These are phyloP conservation scores for Coniochaeta ligniaria DNA, from an alignment of 2,329 filamentous ascomycete genomes.

Conservation along the genomic window DNA sequence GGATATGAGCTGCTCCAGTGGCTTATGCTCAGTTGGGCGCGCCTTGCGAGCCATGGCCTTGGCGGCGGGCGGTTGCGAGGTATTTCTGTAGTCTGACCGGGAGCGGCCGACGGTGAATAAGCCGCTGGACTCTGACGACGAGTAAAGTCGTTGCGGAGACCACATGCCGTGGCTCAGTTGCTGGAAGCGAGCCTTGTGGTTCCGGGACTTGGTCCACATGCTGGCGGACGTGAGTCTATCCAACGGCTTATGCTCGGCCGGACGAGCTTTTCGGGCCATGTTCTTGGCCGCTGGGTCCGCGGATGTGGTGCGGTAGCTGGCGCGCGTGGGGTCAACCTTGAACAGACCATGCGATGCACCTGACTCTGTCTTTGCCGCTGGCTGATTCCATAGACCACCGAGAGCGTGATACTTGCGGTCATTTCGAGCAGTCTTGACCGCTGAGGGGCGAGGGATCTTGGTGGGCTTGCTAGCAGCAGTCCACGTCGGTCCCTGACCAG, in stretches of 20 bases:
- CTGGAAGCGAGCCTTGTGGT: not conserved
- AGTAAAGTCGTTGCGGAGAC: not conserved
- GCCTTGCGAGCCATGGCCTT: constrained; percentile 19
- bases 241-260: not conserved
- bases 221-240: not conserved
- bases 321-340: not conserved
- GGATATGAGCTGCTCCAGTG: constrained; percentile 18
- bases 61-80: constrained; percentile 23
- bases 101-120: constrained; percentile 15
- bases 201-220: constrained; percentile 1
- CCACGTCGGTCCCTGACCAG: not conserved
- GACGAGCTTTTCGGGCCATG: constrained; percentile 9
- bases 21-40: constrained; percentile 14
- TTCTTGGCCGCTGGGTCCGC: constrained; percentile 15
- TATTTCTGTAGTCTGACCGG: constrained; percentile 19
- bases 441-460: constrained; percentile 7
- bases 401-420: constrained; percentile 5
- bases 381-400: constrained; percentile 14
- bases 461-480: constrained; percentile 7
- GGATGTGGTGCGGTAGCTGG: constrained; percentile 9
- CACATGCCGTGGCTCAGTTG: constrained; percentile 5
- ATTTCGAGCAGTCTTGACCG: constrained; percentile 7
- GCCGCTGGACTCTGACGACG: constrained; percentile 8
- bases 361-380: not conserved
- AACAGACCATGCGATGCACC: not conserved